Evolutionary conservation across 345 rosid genomes (phyloP), one percentile per base, ranked within the genome.

Genomic region (Sonneratia caseolaris): DNA sequence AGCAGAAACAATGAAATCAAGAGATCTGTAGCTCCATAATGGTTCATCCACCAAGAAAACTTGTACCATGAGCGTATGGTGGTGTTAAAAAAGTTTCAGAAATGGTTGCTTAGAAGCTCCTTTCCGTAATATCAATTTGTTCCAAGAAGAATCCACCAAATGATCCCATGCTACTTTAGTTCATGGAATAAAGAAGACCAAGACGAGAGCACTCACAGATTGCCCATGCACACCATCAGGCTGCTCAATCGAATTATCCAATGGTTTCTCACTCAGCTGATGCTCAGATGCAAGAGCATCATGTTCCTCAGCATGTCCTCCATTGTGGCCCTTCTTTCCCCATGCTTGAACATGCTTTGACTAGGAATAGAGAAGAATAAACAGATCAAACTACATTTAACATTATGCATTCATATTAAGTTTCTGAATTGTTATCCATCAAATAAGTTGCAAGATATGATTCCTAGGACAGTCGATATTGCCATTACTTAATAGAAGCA

Each of bases 281-380:
- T 87, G 90, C 85, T 92, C 93, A 0, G 96, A 79, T 45, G 85
- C 81, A 22, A 88, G 87, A 76, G 86, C 82, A 78, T 89, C 98
- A 69, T 91, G 91, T 83, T 92, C 98, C 74, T 91, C 97, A 75
- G 76, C 78, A 14, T 84, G 82, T 73, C 84, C 94, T 72, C 78
- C 91, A 71, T 91, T 96, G 74, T 84, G 85, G 57, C 89, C 92
- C 73, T 88, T 96, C 84, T 78, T 96, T 22, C 85, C 91, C 73
- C 86, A 77, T 64, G 81, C 86, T 78, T 87, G 89, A 56, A 76
- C 81, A 61, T 87, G 80, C 79, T 96, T 89, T 72, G 86, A 73
- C 85, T 89, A 70, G 62, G 36, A 55, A 7, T 42, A 42, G 45
- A 42, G 45, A 3, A 69, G 53, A 32, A 62, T 35, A 14, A 62